Conservation (phyloP, 306 rosid genomes). For the Pterocarpus santalinus region DNA sequence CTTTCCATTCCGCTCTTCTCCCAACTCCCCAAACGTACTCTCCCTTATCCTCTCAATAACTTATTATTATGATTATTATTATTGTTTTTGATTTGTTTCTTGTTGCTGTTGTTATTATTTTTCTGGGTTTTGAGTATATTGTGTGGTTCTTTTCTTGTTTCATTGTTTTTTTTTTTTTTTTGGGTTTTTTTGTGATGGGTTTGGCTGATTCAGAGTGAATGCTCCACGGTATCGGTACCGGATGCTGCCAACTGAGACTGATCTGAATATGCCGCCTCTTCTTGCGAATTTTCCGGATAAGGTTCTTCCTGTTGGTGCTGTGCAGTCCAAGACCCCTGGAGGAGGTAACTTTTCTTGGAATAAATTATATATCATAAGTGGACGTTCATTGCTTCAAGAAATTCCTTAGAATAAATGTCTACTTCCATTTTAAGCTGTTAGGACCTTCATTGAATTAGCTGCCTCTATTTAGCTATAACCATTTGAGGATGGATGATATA, state of each 20-base stretch:
- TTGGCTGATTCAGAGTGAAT: constrained; percentile 60
- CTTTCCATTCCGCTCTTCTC: constrained; percentile 77
- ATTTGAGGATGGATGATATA: not conserved
- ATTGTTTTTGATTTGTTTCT: not conserved
- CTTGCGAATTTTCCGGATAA: constrained; percentile 64
- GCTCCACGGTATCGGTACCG: constrained; percentile 94
- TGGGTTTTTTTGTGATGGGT: not conserved
- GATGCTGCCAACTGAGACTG: constrained; percentile 93
- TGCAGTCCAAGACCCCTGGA: constrained; percentile 64
- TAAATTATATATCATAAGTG: constrained; percentile 1
- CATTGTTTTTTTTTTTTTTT: not conserved
- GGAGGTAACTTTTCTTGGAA: constrained; percentile 60
- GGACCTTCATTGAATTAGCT: not conserved
- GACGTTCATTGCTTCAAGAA: not conserved
- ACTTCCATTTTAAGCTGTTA: no score
- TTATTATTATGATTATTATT: not conserved
- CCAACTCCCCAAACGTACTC: constrained; percentile 73
- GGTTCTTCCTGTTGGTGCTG: constrained; percentile 70
- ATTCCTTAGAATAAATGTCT: no score
- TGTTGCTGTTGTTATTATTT: not conserved
- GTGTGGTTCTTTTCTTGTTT: not conserved
- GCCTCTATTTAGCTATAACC: not conserved
- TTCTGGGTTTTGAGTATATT: not conserved
- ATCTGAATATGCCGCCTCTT: constrained; percentile 83
- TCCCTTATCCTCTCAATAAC: not conserved